Conservation (phyloP, 2,329 filamentous ascomycete species). For the Fusarium newnesense region DNA sequence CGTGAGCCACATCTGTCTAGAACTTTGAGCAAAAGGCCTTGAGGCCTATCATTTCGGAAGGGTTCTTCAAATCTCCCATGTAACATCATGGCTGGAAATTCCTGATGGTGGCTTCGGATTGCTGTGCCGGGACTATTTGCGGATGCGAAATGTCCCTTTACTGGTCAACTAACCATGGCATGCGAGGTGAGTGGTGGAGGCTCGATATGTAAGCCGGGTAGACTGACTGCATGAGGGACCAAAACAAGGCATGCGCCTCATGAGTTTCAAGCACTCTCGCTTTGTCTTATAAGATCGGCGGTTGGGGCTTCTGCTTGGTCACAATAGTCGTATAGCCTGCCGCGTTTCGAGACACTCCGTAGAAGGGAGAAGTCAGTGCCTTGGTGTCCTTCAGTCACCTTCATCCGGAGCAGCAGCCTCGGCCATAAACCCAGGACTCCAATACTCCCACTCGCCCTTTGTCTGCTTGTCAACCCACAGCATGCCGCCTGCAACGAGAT, state of each 20-base stretch:
- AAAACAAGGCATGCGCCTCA: background rate
- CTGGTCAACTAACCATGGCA: background rate
- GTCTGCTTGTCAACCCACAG: slow-evolving; percentile 93
- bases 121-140: background rate
- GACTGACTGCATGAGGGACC: too few species aligned
- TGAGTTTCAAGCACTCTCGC: background rate
- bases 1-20: background rate
- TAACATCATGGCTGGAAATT: background rate
- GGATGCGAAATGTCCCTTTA: too few species aligned
- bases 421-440: slow-evolving; percentile 82
- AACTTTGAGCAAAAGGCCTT: background rate
- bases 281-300: background rate
- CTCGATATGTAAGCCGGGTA: background rate
- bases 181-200: background rate
- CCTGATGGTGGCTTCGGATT: background rate
- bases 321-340: background rate
- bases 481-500: slow-evolving; percentile 87
- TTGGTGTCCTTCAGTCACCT: slow-evolving; percentile 19
- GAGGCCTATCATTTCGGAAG: background rate
- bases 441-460: slow-evolving; percentile 86
- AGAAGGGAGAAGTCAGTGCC: background rate
- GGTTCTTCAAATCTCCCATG: background rate
- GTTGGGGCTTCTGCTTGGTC: background rate
- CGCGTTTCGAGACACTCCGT: background rate
- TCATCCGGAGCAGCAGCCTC: slow-evolving; percentile 47